phyloP scores from a whole-genome alignment of 1,139 yeast genomes.

The Pichia sp. region DNA sequence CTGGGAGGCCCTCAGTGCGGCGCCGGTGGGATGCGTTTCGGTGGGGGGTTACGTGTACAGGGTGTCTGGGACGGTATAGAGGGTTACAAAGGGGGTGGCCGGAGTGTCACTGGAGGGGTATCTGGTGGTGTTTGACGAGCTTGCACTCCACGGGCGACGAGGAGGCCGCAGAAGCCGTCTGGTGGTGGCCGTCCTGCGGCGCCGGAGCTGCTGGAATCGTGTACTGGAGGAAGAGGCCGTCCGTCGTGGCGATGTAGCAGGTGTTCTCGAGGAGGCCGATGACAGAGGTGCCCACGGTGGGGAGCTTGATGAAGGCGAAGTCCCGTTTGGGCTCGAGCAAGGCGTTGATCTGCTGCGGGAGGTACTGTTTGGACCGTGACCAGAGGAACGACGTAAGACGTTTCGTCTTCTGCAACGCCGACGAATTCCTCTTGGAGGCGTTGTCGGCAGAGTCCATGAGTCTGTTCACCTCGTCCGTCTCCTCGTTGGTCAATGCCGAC shows the following conservation, averaged over 20 bases:
- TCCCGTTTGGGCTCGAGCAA: conserved; percentile 41
- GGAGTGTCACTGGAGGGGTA: neutral
- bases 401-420: conserved; percentile 5
- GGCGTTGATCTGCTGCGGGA: conserved; percentile 31
- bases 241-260: conserved; percentile 26
- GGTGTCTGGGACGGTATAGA: too few relatives aligned
- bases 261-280: conserved; percentile 25
- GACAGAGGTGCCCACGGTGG: conserved; percentile 19
- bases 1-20: too few relatives aligned
- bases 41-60: too few relatives aligned
- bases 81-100: neutral
- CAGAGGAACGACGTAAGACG: conserved; percentile 9
- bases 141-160: neutral
- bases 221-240: conserved; percentile 16
- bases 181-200: neutral
- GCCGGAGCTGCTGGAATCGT: conserved; percentile 3
- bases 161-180: neutral
- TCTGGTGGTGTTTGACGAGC: conserved; percentile 2
- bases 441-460: conserved; percentile 18
- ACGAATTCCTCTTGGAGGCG: neutral
- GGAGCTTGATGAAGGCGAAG: conserved; percentile 36
- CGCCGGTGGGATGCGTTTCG: too few relatives aligned
- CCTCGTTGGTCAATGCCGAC: conserved; percentile 26
- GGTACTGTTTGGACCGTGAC: conserved; percentile 29
- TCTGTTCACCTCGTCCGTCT: conserved; percentile 24